These are phyloP conservation scores for Blakeslea trispora DNA, from an alignment of 371 early-diverging fungal genomes.

Conservation along the genomic window DNA sequence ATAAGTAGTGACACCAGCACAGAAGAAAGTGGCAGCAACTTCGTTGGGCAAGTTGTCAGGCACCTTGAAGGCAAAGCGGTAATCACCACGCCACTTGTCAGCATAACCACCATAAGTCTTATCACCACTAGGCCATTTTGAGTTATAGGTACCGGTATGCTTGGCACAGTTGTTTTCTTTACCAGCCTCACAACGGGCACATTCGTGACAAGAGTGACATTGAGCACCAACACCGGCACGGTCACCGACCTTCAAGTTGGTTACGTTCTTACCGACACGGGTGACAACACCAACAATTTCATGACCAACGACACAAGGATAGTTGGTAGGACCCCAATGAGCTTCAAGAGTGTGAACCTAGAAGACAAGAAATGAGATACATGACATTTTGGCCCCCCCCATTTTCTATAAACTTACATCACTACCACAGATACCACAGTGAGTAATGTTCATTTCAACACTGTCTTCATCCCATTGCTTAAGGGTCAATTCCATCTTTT, in stretches of 20 bases:
- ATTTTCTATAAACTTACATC: constrained; percentile 14
- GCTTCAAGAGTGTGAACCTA: constrained; percentile 55
- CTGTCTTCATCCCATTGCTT: constrained; percentile 28
- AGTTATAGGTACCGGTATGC: constrained; percentile 49
- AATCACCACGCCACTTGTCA: constrained; percentile 45
- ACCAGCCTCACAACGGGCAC: constrained; percentile 28
- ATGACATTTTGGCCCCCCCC: no score
- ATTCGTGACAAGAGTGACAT: constrained; percentile 38
- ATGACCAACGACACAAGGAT: constrained; percentile 62
- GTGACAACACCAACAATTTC: constrained; percentile 60
- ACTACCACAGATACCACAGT: constrained; percentile 53
- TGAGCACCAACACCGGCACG: constrained; percentile 67
- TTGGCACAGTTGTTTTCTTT: constrained; percentile 27
- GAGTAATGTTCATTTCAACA: constrained; percentile 48
- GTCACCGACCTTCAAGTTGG: constrained; percentile 56
- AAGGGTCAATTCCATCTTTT: constrained; percentile 23
- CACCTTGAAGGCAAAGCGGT: constrained; percentile 57
- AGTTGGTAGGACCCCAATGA: constrained; percentile 61
- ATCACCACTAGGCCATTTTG: constrained; percentile 56
- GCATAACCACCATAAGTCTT: constrained; percentile 62
- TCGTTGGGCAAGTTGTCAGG: constrained; percentile 56
- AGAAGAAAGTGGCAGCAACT: constrained; percentile 56
- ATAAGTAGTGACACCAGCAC: constrained; percentile 59
- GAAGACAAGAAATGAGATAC: no score
- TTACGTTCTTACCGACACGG: constrained; percentile 44